phyloP scores from a whole-genome alignment of 805 yeast genomes.

The Starmera caribaea region DNA sequence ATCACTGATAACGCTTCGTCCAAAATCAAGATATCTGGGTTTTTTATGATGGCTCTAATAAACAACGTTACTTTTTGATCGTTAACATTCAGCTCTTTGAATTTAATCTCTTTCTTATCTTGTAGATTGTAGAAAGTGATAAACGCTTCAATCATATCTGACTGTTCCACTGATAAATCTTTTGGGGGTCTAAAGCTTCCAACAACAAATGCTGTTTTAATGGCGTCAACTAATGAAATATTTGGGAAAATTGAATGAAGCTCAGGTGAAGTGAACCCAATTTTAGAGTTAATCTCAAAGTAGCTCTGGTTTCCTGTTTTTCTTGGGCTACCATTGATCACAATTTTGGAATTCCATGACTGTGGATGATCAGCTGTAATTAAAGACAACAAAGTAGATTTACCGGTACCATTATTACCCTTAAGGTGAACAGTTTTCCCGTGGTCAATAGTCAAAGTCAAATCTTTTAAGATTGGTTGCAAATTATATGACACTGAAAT shows the following conservation, averaged over 20 bases:
- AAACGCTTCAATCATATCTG: conserved; percentile 32
- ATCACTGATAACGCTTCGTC: conserved; percentile 94
- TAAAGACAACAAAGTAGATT: conserved; percentile 76
- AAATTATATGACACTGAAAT: conserved; percentile 63
- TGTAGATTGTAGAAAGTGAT: conserved; percentile 36
- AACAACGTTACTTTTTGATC: conserved; percentile 74
- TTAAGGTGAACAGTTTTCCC: conserved; percentile 85
- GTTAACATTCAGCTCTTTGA: conserved; percentile 51
- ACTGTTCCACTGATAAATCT: conserved; percentile 27
- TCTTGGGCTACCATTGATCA: conserved; percentile 56
- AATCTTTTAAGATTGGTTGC: conserved; percentile 43
- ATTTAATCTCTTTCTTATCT: conserved; percentile 26
- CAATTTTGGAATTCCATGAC: conserved; percentile 72
- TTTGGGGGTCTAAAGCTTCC: conserved; percentile 53
- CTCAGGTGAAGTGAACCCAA: conserved; percentile 90
- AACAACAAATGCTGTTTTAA: conserved; percentile 67
- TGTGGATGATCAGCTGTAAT: conserved; percentile 96
- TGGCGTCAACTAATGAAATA: conserved; percentile 43
- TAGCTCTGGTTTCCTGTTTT: conserved; percentile 67
- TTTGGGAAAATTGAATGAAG: conserved; percentile 78
- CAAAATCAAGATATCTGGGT: conserved; percentile 68
- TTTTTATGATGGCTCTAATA: conserved; percentile 65
- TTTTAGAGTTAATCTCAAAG: conserved; percentile 66
- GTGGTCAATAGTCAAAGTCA: conserved; percentile 54
- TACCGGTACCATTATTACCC: conserved; percentile 91